Conservation (phyloP, 2,329 filamentous ascomycete genomes). For the Aspergillus bombycis region DNA sequence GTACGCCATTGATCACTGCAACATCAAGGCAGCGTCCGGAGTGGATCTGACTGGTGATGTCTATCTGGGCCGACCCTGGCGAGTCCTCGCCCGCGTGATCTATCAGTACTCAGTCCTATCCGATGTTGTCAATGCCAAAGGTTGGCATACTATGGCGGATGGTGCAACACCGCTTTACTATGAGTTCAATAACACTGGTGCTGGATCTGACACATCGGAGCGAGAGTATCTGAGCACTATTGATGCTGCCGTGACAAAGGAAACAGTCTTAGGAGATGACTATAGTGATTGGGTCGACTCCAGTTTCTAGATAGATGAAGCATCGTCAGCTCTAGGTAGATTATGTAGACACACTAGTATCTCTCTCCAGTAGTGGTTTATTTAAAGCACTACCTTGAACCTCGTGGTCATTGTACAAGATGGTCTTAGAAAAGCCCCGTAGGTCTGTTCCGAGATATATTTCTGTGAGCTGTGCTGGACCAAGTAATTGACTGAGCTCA, state of each 20-base stretch:
- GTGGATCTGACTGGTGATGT: slow-evolving; percentile 26
- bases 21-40: slow-evolving; percentile 25
- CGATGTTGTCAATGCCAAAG: slow-evolving; percentile 33
- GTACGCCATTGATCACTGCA: slow-evolving; percentile 38
- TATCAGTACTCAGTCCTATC: slow-evolving; percentile 35
- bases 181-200: slow-evolving; percentile 22
- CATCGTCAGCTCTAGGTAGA: neutral
- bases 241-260: neutral
- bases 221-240: neutral
- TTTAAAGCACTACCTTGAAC: too few relatives aligned
- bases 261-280: neutral
- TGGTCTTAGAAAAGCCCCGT: fast-evolving
- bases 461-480: too few relatives aligned
- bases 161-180: slow-evolving; percentile 36
- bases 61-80: slow-evolving; percentile 40
- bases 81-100: slow-evolving; percentile 37
- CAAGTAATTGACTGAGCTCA: too few relatives aligned
- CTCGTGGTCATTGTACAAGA: too few relatives aligned
- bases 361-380: neutral
- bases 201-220: neutral
- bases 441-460: too few relatives aligned
- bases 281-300: neutral
- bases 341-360: neutral
- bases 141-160: slow-evolving; percentile 37
- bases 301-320: neutral